Base-by-base conservation (phyloP, 1,284 basidiomycete genomes). In the Marasmius fiardii region DNA sequence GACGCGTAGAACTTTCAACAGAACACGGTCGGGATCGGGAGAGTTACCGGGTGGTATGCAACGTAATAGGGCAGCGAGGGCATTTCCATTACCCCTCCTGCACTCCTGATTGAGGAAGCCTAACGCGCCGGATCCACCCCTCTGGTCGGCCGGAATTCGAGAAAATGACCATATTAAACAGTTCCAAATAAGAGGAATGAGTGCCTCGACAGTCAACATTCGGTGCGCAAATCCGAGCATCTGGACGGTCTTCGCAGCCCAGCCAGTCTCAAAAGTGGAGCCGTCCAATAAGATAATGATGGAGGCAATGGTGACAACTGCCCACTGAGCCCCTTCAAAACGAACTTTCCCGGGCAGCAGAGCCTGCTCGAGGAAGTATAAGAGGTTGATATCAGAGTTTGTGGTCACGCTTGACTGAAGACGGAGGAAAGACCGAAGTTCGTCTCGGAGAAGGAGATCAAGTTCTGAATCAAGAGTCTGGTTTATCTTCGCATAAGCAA, bases 111-210 rank as follows among this genome's bases (percentile, higher is more conserved):
- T 72, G 34, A 84, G 63, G 3, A 77, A 64, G 23, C 61, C 61
- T 55, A 77, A 78, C 0, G 73, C 74, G 1, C 66, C 65, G 14
- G 61, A 60, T 1, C 60, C 60, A 12, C 52, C 54, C 4, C 54
- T 55, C 18, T 62, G 60, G 18, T 57, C 63, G 49, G 44, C 52
- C 18, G 58, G 56, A 18, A 68, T 49, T n/a, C 72, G 68, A 14
- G 72, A 67, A 58, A 79, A 83, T 0, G 77, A 73, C 83, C 84
- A 86, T 24, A 85, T 66, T 16, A 85, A 67, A 51, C 78, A 75
- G 52, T 70, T 73, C 83, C 83, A 86, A 4, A 49, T 16, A 16
- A 26, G 21, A 79, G 65, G 39, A 75, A 73, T 0, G 75, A 63
- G 51, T 79, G 75, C 8, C 80, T 64, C 8, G 67, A 64, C 10